Evolutionary conservation across 139 green algal species (phyloP), one percentile per base, ranked within the genome.

Genomic region (Tetradesmus obliquus): DNA sequence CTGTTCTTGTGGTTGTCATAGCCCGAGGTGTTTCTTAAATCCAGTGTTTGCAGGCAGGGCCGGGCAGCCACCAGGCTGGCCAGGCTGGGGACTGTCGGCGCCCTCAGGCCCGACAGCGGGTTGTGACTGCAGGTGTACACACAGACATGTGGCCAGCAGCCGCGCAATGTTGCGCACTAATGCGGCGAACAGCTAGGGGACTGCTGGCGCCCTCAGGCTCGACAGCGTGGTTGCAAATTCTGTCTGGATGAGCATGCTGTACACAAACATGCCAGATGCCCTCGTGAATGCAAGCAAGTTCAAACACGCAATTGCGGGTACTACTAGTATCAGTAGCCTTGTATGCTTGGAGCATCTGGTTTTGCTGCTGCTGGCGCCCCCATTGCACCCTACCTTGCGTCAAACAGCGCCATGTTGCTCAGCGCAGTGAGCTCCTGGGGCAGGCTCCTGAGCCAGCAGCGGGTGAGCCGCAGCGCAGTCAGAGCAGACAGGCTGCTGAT

Each of bases 91-190:
- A 32, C 6, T n/a, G 15, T 53, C 32, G 20, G 4, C 12, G 55
- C 12, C 32, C 32, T 45, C 32, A 45, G 32, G 10, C 84, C 84
- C 58, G 84, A 89, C 60, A 89, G 84, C 84, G 57, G 80, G 60
- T 89, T 89, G 84, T 89, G 84, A 10, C 62, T 72, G 12, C n/a
- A 58, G 5, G 10, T 15, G 12, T 20, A 13, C 62, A 72, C 32
- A 45, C 32, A 45, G 32, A 45, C 32, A 45, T 45, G 32, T 45
- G 32, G 32, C 32, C 32, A 45, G 32, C 32, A 45, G 32, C 32
- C 32, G 32, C 32, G 32, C 32, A 45, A 45, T 45, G 32, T 45
- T 45, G 32, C 32, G 32, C 32, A 45, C 32, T 45, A 0, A 45
- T 45, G 32, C 32, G 32, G 32, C 32, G 32, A 45, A 45, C 32